Conservation (phyloP, 352 stramenopile species). For the Phytophthora foliorum region DNA sequence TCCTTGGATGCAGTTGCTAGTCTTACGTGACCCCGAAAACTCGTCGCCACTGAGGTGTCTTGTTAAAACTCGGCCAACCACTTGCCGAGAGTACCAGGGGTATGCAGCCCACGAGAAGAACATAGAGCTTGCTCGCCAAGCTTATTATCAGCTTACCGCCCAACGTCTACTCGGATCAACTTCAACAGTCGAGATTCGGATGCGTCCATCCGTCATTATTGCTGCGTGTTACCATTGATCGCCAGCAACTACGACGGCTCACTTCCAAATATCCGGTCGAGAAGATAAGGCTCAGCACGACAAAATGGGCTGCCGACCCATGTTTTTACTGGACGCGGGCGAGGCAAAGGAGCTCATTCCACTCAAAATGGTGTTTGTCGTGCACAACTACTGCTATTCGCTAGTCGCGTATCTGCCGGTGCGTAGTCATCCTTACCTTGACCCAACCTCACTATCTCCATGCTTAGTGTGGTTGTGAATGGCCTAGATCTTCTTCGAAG, state of each 20-base stretch:
- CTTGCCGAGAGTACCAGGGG: too few relatives aligned
- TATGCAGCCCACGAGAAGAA: too few relatives aligned
- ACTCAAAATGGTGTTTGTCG: constrained; percentile 36
- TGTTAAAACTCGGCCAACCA: too few relatives aligned
- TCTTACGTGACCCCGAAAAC: too few relatives aligned
- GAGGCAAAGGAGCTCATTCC: constrained; percentile 34
- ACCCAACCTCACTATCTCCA: not conserved
- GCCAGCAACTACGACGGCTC: not conserved
- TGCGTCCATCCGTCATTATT: constrained; percentile 15
- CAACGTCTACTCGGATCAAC: not conserved
- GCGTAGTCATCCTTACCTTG: not conserved
- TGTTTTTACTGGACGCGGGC: constrained; percentile 35
- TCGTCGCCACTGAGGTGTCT: too few relatives aligned
- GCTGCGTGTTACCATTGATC: constrained; percentile 12
- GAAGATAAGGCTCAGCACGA: not conserved
- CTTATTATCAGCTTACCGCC: too few relatives aligned
- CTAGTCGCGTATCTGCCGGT: constrained; percentile 37
- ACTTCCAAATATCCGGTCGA: not conserved
- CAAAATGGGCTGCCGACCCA: constrained; percentile 27
- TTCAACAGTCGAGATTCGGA: constrained; percentile 9
- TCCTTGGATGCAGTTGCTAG: too few relatives aligned
- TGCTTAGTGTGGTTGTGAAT: not conserved
- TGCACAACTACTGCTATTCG: constrained; percentile 39
- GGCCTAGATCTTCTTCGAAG: constrained; percentile 36
- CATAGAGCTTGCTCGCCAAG: too few relatives aligned